These are phyloP conservation scores for Cyclotella atomus DNA, from an alignment of 108 stramenopile genomes.

Conservation along the genomic window DNA sequence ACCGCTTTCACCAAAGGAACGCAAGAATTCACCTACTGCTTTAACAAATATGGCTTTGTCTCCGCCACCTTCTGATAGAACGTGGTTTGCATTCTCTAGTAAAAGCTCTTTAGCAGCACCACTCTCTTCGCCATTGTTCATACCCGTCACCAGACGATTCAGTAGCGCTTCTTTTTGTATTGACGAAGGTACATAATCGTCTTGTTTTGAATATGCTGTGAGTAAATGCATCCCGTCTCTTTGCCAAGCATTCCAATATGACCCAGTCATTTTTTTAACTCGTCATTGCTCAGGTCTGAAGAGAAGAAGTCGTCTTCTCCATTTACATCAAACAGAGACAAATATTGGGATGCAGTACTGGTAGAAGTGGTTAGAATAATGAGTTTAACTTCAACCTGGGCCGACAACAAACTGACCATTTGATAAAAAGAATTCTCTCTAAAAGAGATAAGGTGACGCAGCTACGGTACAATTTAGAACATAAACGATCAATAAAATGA, in stretches of 20 bases:
- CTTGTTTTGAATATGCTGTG: conserved; percentile 83
- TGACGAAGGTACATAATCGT: conserved; percentile 84
- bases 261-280: conserved; percentile 64
- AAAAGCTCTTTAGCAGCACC: conserved; percentile 55
- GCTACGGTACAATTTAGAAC: no score
- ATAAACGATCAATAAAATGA: no score
- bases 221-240: conserved; percentile 52
- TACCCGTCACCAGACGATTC: conserved; percentile 71
- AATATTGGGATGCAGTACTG: conserved; percentile 79
- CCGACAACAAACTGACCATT: no score
- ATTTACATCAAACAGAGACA: conserved; percentile 74
- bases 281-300: conserved; percentile 84
- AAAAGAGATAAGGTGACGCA: no score
- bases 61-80: conserved; percentile 59
- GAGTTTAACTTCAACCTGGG: no score
- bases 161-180: conserved; percentile 64
- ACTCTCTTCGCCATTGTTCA: conserved; percentile 55
- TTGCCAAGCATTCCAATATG: conserved; percentile 58
- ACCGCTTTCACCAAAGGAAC: no score
- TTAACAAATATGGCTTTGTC: conserved; percentile 68
- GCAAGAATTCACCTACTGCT: conserved; percentile 54
- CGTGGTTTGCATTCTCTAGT: conserved; percentile 74
- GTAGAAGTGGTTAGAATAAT: neutral
- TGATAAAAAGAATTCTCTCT: no score
- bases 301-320: conserved; percentile 95